phyloP scores from a whole-genome alignment of 768 basidiomycete genomes.

The Naganishia vishniacii region DNA sequence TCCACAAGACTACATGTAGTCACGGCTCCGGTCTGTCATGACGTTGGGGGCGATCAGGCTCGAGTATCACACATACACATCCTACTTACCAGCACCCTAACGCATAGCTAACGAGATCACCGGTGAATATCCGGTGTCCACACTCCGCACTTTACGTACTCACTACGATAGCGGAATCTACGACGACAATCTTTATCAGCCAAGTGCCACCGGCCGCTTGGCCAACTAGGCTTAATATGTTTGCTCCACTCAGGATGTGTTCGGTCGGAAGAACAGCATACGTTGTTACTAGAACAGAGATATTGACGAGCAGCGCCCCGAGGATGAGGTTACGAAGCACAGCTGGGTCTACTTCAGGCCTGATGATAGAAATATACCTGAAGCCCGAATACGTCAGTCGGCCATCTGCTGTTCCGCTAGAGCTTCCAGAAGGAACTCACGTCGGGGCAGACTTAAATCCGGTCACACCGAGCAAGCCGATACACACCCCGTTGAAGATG shows the following conservation, averaged over 20 bases:
- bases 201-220: slow-evolving; percentile 58
- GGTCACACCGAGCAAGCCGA: slow-evolving; percentile 67
- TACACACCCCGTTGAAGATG: slow-evolving; percentile 63
- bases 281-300: slow-evolving; percentile 58
- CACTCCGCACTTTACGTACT: not conserved
- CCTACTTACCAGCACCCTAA: slow-evolving; percentile 63
- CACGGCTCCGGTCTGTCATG: slow-evolving; percentile 18
- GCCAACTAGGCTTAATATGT: slow-evolving; percentile 64
- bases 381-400: not conserved
- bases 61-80: too few relatives aligned
- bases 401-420: not conserved
- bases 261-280: slow-evolving; percentile 59
- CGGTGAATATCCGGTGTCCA: not conserved
- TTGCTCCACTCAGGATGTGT: slow-evolving; percentile 54
- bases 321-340: slow-evolving; percentile 65
- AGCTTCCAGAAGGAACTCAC: slow-evolving; percentile 36
- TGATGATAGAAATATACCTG: slow-evolving; percentile 57
- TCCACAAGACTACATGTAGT: slow-evolving; percentile 23
- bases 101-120: slow-evolving; percentile 53
- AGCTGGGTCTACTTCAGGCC: slow-evolving; percentile 55
- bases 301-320: slow-evolving; percentile 58
- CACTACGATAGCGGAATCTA: slow-evolving; percentile 62
- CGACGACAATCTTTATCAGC: slow-evolving; percentile 60
- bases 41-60: slow-evolving; percentile 20
- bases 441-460: slow-evolving; percentile 56